Conservation (phyloP, 371 early-diverging fungal species). For the Fennellomyces sp. region DNA sequence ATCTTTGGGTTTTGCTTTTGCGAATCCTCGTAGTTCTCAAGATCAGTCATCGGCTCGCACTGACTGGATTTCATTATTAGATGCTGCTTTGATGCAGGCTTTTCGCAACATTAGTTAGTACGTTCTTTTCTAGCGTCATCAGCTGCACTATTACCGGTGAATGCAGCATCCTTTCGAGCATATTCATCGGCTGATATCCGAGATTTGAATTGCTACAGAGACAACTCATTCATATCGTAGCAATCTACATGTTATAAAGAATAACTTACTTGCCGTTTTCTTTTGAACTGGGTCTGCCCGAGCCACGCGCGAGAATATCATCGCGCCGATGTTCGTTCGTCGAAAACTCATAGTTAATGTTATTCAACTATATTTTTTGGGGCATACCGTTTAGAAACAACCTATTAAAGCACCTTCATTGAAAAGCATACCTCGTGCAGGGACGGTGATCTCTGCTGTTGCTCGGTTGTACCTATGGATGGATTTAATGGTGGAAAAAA, state of each 20-base stretch:
- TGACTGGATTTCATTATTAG: conserved; percentile 10
- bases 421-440: too few relatives aligned
- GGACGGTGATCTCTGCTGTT: too few relatives aligned
- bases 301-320: background rate
- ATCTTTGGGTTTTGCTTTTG: conserved; percentile 32
- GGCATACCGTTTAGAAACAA: background rate
- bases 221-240: too few relatives aligned
- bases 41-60: background rate
- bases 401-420: too few relatives aligned
- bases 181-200: background rate
- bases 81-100: conserved; percentile 8
- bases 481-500: background rate
- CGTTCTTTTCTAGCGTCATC: background rate
- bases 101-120: background rate
- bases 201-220: background rate
- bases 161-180: background rate
- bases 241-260: too few relatives aligned
- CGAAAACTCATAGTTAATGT: background rate
- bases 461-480: background rate
- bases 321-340: background rate
- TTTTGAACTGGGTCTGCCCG: background rate
- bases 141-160: background rate
- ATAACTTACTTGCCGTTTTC: background rate
- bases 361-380: background rate
- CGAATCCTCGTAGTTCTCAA: background rate